Evolutionary conservation across 2,329 filamentous ascomycete genomes (phyloP), one percentile per base, ranked within the genome.

Genomic region (Fusarium siculi): DNA sequence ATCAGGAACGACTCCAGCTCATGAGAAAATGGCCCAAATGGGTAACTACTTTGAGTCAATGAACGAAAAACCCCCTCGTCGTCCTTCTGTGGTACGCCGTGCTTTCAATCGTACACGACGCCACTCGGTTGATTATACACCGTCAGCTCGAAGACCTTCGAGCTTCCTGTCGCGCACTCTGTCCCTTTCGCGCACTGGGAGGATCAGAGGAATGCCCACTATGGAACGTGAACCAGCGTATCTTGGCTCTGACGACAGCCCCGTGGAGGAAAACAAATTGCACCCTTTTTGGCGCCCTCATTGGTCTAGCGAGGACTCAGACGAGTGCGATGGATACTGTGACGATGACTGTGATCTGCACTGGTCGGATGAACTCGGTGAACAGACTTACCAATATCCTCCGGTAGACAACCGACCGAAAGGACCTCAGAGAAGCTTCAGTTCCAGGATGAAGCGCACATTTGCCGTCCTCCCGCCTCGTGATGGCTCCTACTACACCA

Each of bases 231-330:
- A 80, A 34, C 74, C 76, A 16, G 73, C 81, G 18, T 86, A 85
- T 68, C 83, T 84, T 4, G 82, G 83, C 7, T 79, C 82, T 7
- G 84, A 86, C 11, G 84, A 86, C 34, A 79, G 80, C 28, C 88
- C 86, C 4, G 79, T 83, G 4, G 89, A 92, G 50, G 85, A 85
- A 43, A 84, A 84, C 52, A 88, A 85, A 71, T 79, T 91, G 19
- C 89, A 92, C 78, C 89, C 90, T 2, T 87, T 87, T 75, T 92
- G 90, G 90, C 84, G 87, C 11, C 89, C 90, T n/a, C 80, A 86
- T 19, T 85, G 86, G 73, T 82, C 80, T 3, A 81, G 84, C 30
- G 76, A 79, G 19, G 76, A 77, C 4, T 76, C 61, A 21, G 73
- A 79, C 25, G 74, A 76, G 30, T 77, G 72, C 42, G 78, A 81